Evolutionary conservation across 2,329 filamentous ascomycete genomes (phyloP).

Genomic region (Acrocalymma vagum): DNA sequence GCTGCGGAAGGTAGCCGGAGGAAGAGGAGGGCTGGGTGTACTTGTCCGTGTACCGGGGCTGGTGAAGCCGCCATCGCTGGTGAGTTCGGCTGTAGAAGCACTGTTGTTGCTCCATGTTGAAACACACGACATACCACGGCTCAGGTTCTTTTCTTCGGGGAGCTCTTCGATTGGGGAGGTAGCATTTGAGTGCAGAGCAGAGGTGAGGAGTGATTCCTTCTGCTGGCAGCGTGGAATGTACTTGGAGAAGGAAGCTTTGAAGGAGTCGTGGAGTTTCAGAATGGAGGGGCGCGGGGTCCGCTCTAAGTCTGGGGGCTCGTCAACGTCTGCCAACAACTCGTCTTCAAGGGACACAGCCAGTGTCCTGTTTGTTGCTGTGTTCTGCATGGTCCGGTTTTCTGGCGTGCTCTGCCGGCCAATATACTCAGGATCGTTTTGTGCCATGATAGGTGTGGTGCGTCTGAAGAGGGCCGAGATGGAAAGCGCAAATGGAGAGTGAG

Average conservation of each 20-base stretch:
- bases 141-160: slow-evolving; percentile 41
- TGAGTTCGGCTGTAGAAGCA: slow-evolving; percentile 86
- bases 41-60: slow-evolving; percentile 83
- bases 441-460: slow-evolving; percentile 31
- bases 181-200: slow-evolving; percentile 70
- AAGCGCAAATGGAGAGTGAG: slow-evolving; percentile 3
- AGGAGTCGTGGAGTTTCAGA: slow-evolving; percentile 48
- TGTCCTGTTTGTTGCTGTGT: slow-evolving; percentile 32
- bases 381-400: slow-evolving; percentile 37
- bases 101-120: slow-evolving; percentile 84
- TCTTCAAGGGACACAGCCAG: slow-evolving; percentile 55
- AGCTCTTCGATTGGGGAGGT: slow-evolving; percentile 54
- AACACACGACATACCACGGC: slow-evolving; percentile 59
- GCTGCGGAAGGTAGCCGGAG: slow-evolving; percentile 59
- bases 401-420: slow-evolving; percentile 31
- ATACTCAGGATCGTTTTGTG: slow-evolving; percentile 42
- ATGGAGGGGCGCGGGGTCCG: slow-evolving; percentile 55
- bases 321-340: slow-evolving; percentile 77
- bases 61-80: slow-evolving; percentile 91
- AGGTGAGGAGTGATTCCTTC: slow-evolving; percentile 85
- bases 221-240: slow-evolving; percentile 59
- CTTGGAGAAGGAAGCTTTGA: slow-evolving; percentile 56
- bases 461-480: background rate
- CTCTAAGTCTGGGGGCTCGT: slow-evolving; percentile 85
- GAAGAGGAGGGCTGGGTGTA: slow-evolving; percentile 87